Evolutionary conservation across 1,284 basidiomycete genomes (phyloP).

Genomic region (Anthracocystis panici-leucophaei): DNA sequence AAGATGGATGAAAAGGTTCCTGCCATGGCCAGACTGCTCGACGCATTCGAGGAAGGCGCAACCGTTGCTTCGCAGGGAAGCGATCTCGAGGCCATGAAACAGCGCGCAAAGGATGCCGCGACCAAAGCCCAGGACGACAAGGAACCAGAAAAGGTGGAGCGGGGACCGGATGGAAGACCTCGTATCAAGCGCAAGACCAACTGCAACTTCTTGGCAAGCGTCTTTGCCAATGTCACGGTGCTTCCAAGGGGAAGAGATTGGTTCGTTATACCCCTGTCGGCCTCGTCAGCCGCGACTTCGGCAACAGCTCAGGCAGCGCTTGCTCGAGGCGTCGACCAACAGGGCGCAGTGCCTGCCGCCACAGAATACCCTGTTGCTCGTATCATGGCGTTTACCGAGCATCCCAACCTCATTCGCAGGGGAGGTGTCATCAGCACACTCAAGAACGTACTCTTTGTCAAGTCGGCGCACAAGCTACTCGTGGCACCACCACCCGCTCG

Average conservation of each 20-base stretch:
- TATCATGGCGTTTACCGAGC: slow-evolving; percentile 67
- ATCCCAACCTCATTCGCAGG: slow-evolving; percentile 67
- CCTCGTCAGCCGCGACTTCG: slow-evolving; percentile 49
- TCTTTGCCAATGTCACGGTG: slow-evolving; percentile 68
- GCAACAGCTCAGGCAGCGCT: slow-evolving; percentile 53
- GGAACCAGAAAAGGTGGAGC: slow-evolving; percentile 48
- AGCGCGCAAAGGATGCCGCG: slow-evolving; percentile 53
- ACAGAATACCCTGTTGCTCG: slow-evolving; percentile 65
- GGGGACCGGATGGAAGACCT: slow-evolving; percentile 52
- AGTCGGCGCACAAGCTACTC: slow-evolving; percentile 62
- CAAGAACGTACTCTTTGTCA: slow-evolving; percentile 68
- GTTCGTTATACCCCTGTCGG: slow-evolving; percentile 60
- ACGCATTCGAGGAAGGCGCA: slow-evolving; percentile 69
- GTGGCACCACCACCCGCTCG: slow-evolving; percentile 56
- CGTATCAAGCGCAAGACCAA: slow-evolving; percentile 65
- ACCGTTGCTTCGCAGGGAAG: slow-evolving; percentile 56
- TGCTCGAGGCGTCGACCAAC: slow-evolving; percentile 33
- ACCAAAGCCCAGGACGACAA: slow-evolving; percentile 36
- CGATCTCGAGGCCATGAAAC: slow-evolving; percentile 63
- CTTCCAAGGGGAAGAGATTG: slow-evolving; percentile 65
- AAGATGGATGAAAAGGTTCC: slow-evolving; percentile 60
- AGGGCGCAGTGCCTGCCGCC: slow-evolving; percentile 32
- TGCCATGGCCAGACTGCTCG: slow-evolving; percentile 63
- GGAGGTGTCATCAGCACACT: slow-evolving; percentile 68
- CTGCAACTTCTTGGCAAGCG: slow-evolving; percentile 69